Evolutionary conservation across 1,284 basidiomycete species (phyloP), one percentile per base, ranked within the genome.

Genomic region (Psilocybe mexicana): DNA sequence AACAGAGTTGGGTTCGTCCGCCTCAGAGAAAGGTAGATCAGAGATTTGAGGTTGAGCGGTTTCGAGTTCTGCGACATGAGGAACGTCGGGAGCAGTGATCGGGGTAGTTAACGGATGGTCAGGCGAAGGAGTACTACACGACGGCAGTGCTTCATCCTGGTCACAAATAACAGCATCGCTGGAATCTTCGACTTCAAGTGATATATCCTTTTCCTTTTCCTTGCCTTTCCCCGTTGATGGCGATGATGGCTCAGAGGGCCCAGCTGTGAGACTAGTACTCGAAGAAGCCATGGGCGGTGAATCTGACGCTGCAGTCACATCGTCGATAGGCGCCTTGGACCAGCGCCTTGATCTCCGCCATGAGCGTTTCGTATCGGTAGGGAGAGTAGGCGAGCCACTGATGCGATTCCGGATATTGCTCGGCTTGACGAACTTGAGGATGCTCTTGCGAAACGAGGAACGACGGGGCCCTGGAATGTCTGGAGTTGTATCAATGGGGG

Each of bases 341-440:
- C 68, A 73, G 30, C 72, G 69, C 55, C 68, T 69, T 1, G 71
- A 71, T 49, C 65, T 61, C 33, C 70, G 67, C 74, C 71, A 72
- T 35, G 70, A 68, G 42, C 64, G 61, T 43, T 59, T 57, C 8
- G 48, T 38, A 44, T 63, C 61, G 24, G 52, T 46, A 7, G 67
- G 64, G 42, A 49, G 47, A 18, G 63, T 58, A 4, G 63, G 43
- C 38, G 47, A 49, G 42, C 61, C 63, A 44, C 54, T 64, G 26
- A 63, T 49, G 18, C 59, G 60, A 40, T 61, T 66, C 26, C 66
- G 63, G 35, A 63, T 58, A n/a, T 44, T 63, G 24, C 61, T 63
- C 12, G 72, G 70, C 55, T 70, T 73, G 28, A 75, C 69, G 12
- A 74, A 56, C 59, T 70, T 74, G 40, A 74, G 62, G 47, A 76